These are phyloP conservation scores for Mycothermus thermophilus DNA, from an alignment of 495 filamentous ascomycete genomes.

Conservation along the genomic window DNA sequence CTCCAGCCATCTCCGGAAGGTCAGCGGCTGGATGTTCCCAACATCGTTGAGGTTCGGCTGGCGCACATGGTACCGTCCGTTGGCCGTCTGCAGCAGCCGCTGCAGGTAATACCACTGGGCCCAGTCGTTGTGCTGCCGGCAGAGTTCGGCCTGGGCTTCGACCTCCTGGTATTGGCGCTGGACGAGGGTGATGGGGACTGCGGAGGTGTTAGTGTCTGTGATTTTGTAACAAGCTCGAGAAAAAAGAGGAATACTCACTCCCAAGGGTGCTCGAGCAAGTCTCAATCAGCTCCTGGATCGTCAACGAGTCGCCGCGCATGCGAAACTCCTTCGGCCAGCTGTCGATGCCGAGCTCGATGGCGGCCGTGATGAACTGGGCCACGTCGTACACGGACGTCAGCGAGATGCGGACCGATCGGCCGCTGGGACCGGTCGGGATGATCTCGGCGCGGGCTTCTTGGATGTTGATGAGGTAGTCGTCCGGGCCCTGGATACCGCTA, in stretches of 20 bases:
- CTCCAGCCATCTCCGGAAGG: slow-evolving; percentile 37
- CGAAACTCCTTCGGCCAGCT: slow-evolving; percentile 53
- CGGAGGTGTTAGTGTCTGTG: slow-evolving; percentile 1
- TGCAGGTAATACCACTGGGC: slow-evolving; percentile 28
- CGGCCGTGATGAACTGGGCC: slow-evolving; percentile 48
- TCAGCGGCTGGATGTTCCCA: slow-evolving; percentile 27
- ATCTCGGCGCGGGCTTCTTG: slow-evolving; percentile 42
- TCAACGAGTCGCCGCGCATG: slow-evolving; percentile 49
- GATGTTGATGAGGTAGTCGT: slow-evolving; percentile 52
- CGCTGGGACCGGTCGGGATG: slow-evolving; percentile 34
- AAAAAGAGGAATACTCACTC: slow-evolving; percentile 16
- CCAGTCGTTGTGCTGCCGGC: slow-evolving; percentile 23
- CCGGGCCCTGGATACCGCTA: slow-evolving; percentile 36
- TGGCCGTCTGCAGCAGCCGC: slow-evolving; percentile 34
- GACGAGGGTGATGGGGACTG: slow-evolving; percentile 29
- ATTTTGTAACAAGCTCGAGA: slow-evolving; percentile 1
- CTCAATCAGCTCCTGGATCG: slow-evolving; percentile 35
- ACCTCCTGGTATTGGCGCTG: slow-evolving; percentile 29
- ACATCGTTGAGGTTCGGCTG: slow-evolving; percentile 30
- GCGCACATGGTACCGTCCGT: slow-evolving; percentile 35
- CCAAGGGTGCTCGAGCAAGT: slow-evolving; percentile 28
- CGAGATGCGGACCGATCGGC: slow-evolving; percentile 39
- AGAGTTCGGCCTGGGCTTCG: slow-evolving; percentile 26
- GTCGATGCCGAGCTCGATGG: slow-evolving; percentile 42
- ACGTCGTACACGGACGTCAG: slow-evolving; percentile 57